A percentile compares a stretch with the other conserved stretches of the same genome.
Conservation (phyloP, 2,329 filamentous ascomycete genomes). For the Metarhizium anisopliae region DNA sequence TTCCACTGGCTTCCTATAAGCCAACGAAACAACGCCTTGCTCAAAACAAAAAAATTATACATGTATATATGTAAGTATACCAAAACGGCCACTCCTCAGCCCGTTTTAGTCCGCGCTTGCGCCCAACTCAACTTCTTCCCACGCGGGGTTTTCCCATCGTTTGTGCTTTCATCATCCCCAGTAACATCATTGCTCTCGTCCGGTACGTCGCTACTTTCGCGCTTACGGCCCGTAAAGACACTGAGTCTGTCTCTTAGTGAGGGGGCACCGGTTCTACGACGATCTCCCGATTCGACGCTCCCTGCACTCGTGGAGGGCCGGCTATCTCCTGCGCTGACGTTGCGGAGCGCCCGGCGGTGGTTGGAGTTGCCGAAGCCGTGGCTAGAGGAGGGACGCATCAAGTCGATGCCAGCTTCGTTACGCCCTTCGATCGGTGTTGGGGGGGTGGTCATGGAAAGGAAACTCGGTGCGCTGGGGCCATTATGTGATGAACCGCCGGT, state of each 20-base stretch:
- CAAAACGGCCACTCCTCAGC: slow-evolving; percentile 5
- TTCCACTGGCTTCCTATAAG: neutral
- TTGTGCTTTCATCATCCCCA: slow-evolving; percentile 12
- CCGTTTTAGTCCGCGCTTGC: slow-evolving; percentile 11
- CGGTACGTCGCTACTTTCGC: slow-evolving; percentile 13
- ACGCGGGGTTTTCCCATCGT: slow-evolving; percentile 6
- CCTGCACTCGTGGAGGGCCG: slow-evolving; percentile 25
- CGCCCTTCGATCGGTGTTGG: slow-evolving; percentile 30
- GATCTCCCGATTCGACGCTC: slow-evolving; percentile 14
- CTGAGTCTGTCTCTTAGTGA: slow-evolving; percentile 27
- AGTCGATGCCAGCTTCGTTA: slow-evolving; percentile 17
- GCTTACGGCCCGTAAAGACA: slow-evolving; percentile 22
- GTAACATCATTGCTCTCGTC: slow-evolving; percentile 12
- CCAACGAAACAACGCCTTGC: neutral
- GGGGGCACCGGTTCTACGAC: slow-evolving; percentile 19
- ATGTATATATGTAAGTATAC: neutral
- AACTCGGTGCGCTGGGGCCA: slow-evolving; percentile 26
- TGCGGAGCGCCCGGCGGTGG: slow-evolving; percentile 10
- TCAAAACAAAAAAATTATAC: neutral
- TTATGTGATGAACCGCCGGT: slow-evolving; percentile 20
- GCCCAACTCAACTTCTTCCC: slow-evolving; percentile 8
- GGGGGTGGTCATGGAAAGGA: slow-evolving; percentile 36
- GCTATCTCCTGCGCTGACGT: slow-evolving; percentile 10
- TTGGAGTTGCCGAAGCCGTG: slow-evolving; percentile 16
- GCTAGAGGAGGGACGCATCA: slow-evolving; percentile 23